Percentiles rank a stretch among this genome's conserved stretches.
These are phyloP conservation scores for Torulaspora pretoriensis DNA, from an alignment of 1,139 yeast species.

Conservation along the genomic window DNA sequence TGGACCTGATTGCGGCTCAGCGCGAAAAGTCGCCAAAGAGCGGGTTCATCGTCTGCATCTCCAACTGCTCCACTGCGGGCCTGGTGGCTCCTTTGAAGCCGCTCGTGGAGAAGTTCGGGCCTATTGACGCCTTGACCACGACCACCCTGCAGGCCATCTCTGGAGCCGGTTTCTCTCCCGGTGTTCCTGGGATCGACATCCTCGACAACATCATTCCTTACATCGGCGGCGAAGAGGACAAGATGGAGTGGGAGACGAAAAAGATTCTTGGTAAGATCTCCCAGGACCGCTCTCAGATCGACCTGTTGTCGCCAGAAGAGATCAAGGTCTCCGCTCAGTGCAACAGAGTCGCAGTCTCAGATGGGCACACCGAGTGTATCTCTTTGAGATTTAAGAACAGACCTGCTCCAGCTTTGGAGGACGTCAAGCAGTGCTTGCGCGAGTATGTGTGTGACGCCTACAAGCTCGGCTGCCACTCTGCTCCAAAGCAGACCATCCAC, in stretches of 20 bases:
- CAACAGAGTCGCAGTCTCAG: slow-evolving; percentile 94
- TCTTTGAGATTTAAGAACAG: slow-evolving; percentile 75
- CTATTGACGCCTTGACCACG: slow-evolving; percentile 78
- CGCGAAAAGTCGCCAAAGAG: slow-evolving; percentile 42
- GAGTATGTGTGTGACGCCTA: slow-evolving; percentile 84
- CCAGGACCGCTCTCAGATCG: slow-evolving; percentile 53
- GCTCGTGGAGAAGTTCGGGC: slow-evolving; percentile 81
- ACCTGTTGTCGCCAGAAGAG: slow-evolving; percentile 61
- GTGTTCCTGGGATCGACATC: slow-evolving; percentile 92
- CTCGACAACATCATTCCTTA: slow-evolving; percentile 92
- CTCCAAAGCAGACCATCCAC: slow-evolving; percentile 88
- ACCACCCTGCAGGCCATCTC: slow-evolving; percentile 97
- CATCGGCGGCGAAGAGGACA: slow-evolving; percentile 96
- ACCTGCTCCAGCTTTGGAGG: slow-evolving; percentile 81
- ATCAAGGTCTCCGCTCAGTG: slow-evolving; percentile 92
- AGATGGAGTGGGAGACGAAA: slow-evolving; percentile 97
- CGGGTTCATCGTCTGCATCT: slow-evolving; percentile 89
- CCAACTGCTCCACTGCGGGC: slow-evolving; percentile 98
- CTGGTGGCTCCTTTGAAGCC: slow-evolving; percentile 96
- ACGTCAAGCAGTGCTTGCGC: slow-evolving; percentile 63
- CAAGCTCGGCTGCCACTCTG: slow-evolving; percentile 75
- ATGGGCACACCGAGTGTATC: slow-evolving; percentile 97
- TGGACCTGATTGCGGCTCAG: slow-evolving; percentile 65
- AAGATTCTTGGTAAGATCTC: slow-evolving; percentile 73
- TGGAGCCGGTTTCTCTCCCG: slow-evolving; percentile 98